Evolutionary conservation across 1,284 basidiomycete species (phyloP).

Genomic region (Sporisorium sorghi): DNA sequence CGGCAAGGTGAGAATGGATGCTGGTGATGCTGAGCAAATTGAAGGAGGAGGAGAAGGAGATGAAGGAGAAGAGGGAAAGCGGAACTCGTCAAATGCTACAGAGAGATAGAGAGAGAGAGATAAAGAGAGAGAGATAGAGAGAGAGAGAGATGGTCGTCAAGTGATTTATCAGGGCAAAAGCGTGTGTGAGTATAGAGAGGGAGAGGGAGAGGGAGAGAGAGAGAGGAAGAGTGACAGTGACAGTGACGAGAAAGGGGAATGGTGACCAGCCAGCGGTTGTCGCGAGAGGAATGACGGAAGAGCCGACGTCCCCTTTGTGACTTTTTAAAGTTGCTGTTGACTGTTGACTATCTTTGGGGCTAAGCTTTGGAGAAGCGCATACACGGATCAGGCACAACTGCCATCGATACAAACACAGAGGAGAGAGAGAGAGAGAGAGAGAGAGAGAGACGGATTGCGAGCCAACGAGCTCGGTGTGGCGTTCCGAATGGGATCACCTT

Average conservation of each 20-base stretch:
- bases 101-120: too few relatives aligned
- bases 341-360: constrained; percentile 2
- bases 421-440: neutral
- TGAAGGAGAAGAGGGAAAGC: constrained; percentile 2
- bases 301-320: constrained; percentile 17
- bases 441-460: neutral
- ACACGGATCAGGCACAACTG: constrained; percentile 24
- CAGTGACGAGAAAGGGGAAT: neutral
- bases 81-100: constrained; percentile 19
- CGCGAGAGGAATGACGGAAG: constrained; percentile 3
- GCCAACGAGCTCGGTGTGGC: constrained; percentile 29
- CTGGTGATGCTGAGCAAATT: neutral
- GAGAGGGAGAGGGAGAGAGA: neutral
- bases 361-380: constrained; percentile 6
- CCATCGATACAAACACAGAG: neutral
- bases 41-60: constrained; percentile 9
- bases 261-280: constrained; percentile 28
- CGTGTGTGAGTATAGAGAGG: neutral
- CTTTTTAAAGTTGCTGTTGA: constrained; percentile 30
- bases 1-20: neutral
- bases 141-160: constrained; percentile 12
- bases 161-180: neutral
- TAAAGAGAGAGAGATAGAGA: too few relatives aligned
- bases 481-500: constrained; percentile 13
- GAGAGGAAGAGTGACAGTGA: neutral